These are phyloP conservation scores for Haberlea rhodopensis DNA, from an alignment of 257 asterid species.

Conservation along the genomic window DNA sequence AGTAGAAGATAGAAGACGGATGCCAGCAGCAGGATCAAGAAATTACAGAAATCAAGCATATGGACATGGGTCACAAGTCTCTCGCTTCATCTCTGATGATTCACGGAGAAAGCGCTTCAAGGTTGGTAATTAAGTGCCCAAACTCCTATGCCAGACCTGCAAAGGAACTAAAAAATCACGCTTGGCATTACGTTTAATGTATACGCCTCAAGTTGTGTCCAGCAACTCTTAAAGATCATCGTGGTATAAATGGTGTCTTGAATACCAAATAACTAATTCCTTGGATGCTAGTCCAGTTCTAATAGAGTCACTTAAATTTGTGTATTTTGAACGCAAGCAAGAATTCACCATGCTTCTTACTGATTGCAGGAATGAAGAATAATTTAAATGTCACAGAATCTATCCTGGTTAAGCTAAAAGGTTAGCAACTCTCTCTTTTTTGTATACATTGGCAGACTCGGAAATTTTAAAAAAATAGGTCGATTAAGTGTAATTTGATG, in stretches of 20 bases:
- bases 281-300: too few species aligned
- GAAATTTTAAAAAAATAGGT: too few species aligned
- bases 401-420: slow-evolving; percentile 27
- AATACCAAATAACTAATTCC: not conserved
- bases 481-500: too few species aligned
- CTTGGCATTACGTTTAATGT: not conserved
- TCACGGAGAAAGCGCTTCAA: slow-evolving; percentile 69
- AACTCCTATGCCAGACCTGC: slow-evolving; percentile 9
- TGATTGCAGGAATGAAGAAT: slow-evolving; percentile 41
- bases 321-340: not conserved
- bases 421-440: not conserved
- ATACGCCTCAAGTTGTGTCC: not conserved
- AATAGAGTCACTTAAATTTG: not conserved
- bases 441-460: not conserved
- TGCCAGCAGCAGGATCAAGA: slow-evolving; percentile 37
- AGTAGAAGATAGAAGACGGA: slow-evolving; percentile 63
- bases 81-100: slow-evolving; percentile 55
- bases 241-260: not conserved
- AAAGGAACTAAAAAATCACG: not conserved
- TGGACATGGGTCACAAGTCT: slow-evolving; percentile 38
- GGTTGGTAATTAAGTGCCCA: slow-evolving; percentile 39
- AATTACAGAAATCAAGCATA: slow-evolving; percentile 47
- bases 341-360: not conserved
- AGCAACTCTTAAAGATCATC: not conserved
- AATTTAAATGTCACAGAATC: slow-evolving; percentile 10